Conservation (phyloP, 352 stramenopile species). For the Hyaloperonospora arabidopsidis region DNA sequence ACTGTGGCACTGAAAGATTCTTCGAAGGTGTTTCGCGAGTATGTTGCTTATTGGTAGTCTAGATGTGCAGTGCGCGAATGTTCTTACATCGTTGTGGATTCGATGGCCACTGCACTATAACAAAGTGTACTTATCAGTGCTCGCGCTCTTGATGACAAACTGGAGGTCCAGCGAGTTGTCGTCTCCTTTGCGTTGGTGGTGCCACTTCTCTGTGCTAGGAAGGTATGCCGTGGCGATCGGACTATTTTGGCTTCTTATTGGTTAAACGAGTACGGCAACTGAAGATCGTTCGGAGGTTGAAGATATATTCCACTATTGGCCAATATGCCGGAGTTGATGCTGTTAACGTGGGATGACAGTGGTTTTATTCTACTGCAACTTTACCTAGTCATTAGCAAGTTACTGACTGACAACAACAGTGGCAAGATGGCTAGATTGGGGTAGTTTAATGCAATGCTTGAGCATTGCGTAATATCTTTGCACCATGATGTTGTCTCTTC, state of each 20-base stretch:
- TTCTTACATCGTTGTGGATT: constrained; percentile 33
- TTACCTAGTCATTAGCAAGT: constrained; percentile 53
- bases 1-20: constrained; percentile 16
- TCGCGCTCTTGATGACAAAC: constrained; percentile 28
- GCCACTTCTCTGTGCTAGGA: constrained; percentile 32
- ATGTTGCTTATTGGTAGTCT: constrained; percentile 11
- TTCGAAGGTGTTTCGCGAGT: constrained; percentile 11
- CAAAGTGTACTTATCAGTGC: constrained; percentile 22
- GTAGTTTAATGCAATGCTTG: constrained; percentile 38
- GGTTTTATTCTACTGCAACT: constrained; percentile 50
- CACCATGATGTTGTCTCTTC: constrained; percentile 42
- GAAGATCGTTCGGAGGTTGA: constrained; percentile 23
- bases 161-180: constrained; percentile 40
- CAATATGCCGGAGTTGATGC: constrained; percentile 33
- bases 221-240: constrained; percentile 37
- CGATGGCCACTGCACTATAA: constrained; percentile 42
- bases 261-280: constrained; percentile 6
- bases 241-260: constrained; percentile 12
- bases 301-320: constrained; percentile 18
- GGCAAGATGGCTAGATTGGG: constrained; percentile 62
- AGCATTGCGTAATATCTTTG: constrained; percentile 60
- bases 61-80: constrained; percentile 23
- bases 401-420: constrained; percentile 56
- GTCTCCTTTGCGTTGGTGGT: constrained; percentile 32
- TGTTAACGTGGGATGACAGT: constrained; percentile 32